Evolutionary conservation across 2,329 filamentous ascomycete genomes (phyloP).

Genomic region (Sarocladium strictum): DNA sequence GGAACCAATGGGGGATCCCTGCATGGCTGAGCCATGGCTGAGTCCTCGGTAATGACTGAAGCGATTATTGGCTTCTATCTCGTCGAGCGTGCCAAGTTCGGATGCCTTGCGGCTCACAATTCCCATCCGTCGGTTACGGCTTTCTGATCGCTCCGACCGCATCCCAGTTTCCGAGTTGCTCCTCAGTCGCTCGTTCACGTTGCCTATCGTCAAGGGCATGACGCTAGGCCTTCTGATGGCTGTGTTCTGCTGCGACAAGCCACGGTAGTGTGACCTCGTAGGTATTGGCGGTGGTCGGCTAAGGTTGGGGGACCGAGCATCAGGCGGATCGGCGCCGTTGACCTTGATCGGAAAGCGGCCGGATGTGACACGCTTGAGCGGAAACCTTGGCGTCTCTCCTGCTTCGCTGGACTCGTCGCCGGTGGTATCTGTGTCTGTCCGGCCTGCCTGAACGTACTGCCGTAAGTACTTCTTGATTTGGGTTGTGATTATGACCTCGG

Average conservation of each 20-base stretch:
- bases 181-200: constrained; percentile 59
- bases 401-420: constrained; percentile 61
- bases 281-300: constrained; percentile 71
- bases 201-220: constrained; percentile 65
- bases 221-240: constrained; percentile 63
- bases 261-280: constrained; percentile 69
- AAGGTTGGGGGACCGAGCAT: constrained; percentile 61
- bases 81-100: constrained; percentile 57
- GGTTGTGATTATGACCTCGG: constrained; percentile 52
- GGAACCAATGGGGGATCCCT: constrained; percentile 36
- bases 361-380: constrained; percentile 55
- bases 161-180: constrained; percentile 60
- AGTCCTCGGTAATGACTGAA: constrained; percentile 62
- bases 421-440: constrained; percentile 40
- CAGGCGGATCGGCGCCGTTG: constrained; percentile 63
- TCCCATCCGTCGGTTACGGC: constrained; percentile 57
- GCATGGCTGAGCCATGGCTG: constrained; percentile 65
- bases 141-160: constrained; percentile 46
- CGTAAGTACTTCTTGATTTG: constrained; percentile 57
- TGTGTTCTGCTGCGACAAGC: constrained; percentile 62
- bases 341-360: constrained; percentile 66
- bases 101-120: constrained; percentile 54
- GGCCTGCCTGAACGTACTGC: constrained; percentile 44
- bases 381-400: constrained; percentile 72
- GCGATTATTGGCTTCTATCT: constrained; percentile 55